phyloP scores from a whole-genome alignment of 768 basidiomycete species.

The Lactarius indigo region DNA sequence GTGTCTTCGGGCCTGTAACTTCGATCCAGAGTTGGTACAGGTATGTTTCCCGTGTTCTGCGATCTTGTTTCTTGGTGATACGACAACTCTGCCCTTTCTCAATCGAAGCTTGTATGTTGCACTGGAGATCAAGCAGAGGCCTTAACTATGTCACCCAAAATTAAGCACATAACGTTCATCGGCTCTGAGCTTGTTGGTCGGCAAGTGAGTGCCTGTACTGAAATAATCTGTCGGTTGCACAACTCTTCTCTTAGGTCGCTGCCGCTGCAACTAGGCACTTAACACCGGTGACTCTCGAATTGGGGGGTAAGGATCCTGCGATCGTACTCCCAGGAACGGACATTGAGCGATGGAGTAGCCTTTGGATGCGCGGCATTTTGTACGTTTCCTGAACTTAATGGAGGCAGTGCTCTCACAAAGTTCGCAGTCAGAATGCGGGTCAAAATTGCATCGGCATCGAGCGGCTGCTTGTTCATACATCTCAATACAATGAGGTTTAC shows the following conservation, averaged over 20 bases:
- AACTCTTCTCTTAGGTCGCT: conserved; percentile 55
- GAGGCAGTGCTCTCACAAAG: neutral
- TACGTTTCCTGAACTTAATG: conserved; percentile 39
- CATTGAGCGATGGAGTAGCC: conserved; percentile 69
- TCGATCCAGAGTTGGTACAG: conserved; percentile 85
- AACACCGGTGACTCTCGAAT: conserved; percentile 89
- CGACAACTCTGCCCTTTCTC: neutral
- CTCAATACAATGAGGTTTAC: conserved; percentile 74
- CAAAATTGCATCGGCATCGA: conserved; percentile 99
- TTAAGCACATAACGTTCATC: conserved; percentile 95
- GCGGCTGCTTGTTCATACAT: conserved; percentile 78
- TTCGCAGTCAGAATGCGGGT: conserved; percentile 79
- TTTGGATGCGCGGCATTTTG: conserved; percentile 92
- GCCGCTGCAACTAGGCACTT: conserved; percentile 79
- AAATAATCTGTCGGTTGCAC: neutral
- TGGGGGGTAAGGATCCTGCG: conserved; percentile 94
- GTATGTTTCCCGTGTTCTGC: conserved; percentile 32
- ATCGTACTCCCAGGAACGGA: conserved; percentile 86
- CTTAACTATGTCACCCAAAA: conserved; percentile 70
- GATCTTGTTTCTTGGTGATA: neutral
- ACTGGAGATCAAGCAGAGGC: conserved; percentile 83
- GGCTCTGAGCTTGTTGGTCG: conserved; percentile 78
- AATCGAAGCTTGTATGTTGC: conserved; percentile 71
- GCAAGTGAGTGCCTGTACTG: conserved; percentile 44
- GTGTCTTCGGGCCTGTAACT: conserved; percentile 78